Evolutionary conservation across 306 rosid genomes (phyloP), one percentile per base, ranked within the genome.

Genomic region (Cucumis melo): DNA sequence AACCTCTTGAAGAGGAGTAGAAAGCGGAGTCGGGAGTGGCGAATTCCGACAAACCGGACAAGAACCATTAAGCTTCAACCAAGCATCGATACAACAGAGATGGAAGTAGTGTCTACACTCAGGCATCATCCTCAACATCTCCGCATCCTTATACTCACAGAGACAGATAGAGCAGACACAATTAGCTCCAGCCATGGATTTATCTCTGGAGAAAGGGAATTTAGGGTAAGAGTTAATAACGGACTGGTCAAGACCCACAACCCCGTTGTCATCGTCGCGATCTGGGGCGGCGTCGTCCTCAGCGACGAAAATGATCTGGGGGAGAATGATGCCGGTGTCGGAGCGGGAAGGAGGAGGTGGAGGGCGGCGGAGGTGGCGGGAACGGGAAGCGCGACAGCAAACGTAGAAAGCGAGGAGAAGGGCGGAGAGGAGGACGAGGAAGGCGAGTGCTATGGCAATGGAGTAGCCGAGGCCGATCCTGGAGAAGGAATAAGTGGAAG

Each of bases 1-100:
- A 15, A 94, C 95, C 81, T 94, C 97, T 77, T 89, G 96, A 79
- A 94, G 70, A 55, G 98, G 97, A 21, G 97, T 93, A 0, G 97
- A 87, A 0, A 91, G 38, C 21, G 98, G 98, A 14, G 97, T 94
- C 0, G 98, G 97, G 19, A 94, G 78, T 0, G 97, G 98, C 0
- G 98, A 94, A 85, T 94, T 94, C 27, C 97, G 88, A 80, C 98
- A 94, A 50, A 94, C 96, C 0, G 98, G 98, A 61, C 98, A 94
- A 6, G 97, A 94, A 4, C 98, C 95, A 19, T 94, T 94, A 48
- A 94, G 96, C 81, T 85, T 90, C 78, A 94, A 83, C 98, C 98
- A 94, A 0, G 96, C 85, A 73, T 94, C 98, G 65, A 94, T 86
- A 38, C 98, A 94, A n/a, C 74, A 77, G 7, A 91, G 70, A 79